phyloP scores from a whole-genome alignment of 768 basidiomycete genomes.

The Kwoniella sp. region DNA sequence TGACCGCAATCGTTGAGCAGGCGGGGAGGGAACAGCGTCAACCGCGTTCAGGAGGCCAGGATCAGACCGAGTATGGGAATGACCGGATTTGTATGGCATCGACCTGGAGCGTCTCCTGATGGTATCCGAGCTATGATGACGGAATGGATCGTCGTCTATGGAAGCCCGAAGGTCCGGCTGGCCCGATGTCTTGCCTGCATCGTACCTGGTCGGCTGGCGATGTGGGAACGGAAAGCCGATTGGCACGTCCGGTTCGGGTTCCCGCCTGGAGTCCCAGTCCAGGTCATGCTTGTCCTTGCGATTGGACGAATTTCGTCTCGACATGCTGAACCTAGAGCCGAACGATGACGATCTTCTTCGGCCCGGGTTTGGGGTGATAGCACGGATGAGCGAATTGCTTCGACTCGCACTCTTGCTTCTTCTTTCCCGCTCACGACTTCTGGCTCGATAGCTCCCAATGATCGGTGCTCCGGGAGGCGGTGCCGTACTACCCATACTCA shows the following conservation, averaged over 20 bases:
- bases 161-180: too few relatives aligned
- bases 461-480: slow-evolving; percentile 25
- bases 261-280: too few relatives aligned
- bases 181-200: too few relatives aligned
- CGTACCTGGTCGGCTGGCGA: too few relatives aligned
- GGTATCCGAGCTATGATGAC: not conserved
- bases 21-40: not conserved
- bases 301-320: too few relatives aligned
- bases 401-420: slow-evolving; percentile 14
- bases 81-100: not conserved
- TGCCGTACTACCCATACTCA: slow-evolving; percentile 22
- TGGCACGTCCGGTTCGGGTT: too few relatives aligned
- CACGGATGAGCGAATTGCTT: slow-evolving; percentile 14
- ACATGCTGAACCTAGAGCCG: slow-evolving; percentile 10
- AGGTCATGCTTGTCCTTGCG: too few relatives aligned
- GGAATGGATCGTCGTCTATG: slow-evolving; percentile 6
- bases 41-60: slow-evolving; percentile 9
- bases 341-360: slow-evolving; percentile 19
- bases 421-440: slow-evolving; percentile 14
- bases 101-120: slow-evolving; percentile 7
- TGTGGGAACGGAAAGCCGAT: too few relatives aligned
- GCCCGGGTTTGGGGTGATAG: slow-evolving; percentile 3
- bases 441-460: slow-evolving; percentile 23
- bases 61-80: slow-evolving; percentile 4
- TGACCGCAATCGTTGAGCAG: too few relatives aligned